Evolutionary conservation across 208 protist species (phyloP), one percentile per base, ranked within the genome.

Genomic region (Crithidia brevicula): DNA sequence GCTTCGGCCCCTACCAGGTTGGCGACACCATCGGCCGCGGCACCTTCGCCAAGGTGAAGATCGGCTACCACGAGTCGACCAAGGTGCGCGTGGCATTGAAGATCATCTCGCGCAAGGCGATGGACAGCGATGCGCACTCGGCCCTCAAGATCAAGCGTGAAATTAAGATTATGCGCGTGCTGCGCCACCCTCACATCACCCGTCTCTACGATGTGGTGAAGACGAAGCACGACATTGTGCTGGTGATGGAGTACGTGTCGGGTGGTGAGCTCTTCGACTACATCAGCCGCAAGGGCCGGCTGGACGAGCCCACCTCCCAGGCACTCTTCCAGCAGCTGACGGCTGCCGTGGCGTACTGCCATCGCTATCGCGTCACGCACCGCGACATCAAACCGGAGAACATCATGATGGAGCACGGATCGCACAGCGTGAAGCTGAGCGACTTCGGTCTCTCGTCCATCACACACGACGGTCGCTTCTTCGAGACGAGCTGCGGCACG

Each of bases 221-320:
- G 66, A 98, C 96, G 13, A 89, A 93, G 45, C 95, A 95, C 56
- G 97, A 99, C 77, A 98, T 99, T 62, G 98, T 98, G 56, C 92
- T 99, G 56, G 84, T 99, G 22, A 98, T 99, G 86, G 98, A 99
- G 81, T 99, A 98, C 73, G 96, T 99, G 0, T 92, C 96, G 0
- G 97, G 98, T 27, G 98, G 98, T 1, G 98, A 99, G 67, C 77
- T 99, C 8, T 99, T 99, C 77, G 98, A 99, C 49, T 99, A 98
- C 79, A 99, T 99, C 67, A 96, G 97, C 16, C 85, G 87, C 11
- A 90, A 98, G 54, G 97, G 97, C 16, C 89, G 91, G 34, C 65
- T 99, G 11, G 83, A 88, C 1, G 98, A 99, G 66, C 72, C 85
- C 4, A 88, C 94, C 36, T 92, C 93, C 33, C 78, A 97, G 9